These are phyloP conservation scores for Cutaneotrichosporon curvatum DNA, from an alignment of 1,284 basidiomycete species.

Conservation along the genomic window DNA sequence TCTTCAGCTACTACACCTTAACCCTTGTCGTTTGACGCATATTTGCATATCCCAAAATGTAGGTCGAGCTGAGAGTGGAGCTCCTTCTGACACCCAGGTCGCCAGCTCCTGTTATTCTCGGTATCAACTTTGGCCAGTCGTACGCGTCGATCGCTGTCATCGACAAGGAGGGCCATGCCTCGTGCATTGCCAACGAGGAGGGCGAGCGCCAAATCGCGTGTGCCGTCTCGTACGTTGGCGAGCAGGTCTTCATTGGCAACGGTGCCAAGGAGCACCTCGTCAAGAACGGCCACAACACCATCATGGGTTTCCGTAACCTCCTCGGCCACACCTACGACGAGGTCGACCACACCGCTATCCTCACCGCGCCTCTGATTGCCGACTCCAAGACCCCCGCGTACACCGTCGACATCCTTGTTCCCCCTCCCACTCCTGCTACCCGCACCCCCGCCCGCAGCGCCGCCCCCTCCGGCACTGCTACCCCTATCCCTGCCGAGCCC, in stretches of 20 bases:
- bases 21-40: no score
- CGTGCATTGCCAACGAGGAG: conserved; percentile 97
- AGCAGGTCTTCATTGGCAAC: conserved; percentile 91
- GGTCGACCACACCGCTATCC: conserved; percentile 47
- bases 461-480: conserved; percentile 58
- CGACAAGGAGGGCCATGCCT: conserved; percentile 87
- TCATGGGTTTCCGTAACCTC: conserved; percentile 86
- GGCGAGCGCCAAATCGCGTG: conserved; percentile 97
- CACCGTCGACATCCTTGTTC: conserved; percentile 72
- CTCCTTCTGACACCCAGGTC: conserved; percentile 8
- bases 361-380: conserved; percentile 54
- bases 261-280: conserved; percentile 92
- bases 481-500: conserved; percentile 66
- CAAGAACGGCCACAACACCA: conserved; percentile 90
- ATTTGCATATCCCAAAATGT: conserved; percentile 16
- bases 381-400: conserved; percentile 71
- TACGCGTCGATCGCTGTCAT: conserved; percentile 93
- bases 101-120: conserved; percentile 53
- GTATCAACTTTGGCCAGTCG: conserved; percentile 95
- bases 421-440: conserved; percentile 51
- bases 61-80: neutral
- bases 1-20: no score
- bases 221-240: conserved; percentile 83
- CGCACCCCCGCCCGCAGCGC: conserved; percentile 46
- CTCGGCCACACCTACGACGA: conserved; percentile 70